Percentiles rank a stretch among this genome's conserved stretches.
These are phyloP conservation scores for Paralagenidium karlingii DNA, from an alignment of 352 stramenopile genomes.

Conservation along the genomic window DNA sequence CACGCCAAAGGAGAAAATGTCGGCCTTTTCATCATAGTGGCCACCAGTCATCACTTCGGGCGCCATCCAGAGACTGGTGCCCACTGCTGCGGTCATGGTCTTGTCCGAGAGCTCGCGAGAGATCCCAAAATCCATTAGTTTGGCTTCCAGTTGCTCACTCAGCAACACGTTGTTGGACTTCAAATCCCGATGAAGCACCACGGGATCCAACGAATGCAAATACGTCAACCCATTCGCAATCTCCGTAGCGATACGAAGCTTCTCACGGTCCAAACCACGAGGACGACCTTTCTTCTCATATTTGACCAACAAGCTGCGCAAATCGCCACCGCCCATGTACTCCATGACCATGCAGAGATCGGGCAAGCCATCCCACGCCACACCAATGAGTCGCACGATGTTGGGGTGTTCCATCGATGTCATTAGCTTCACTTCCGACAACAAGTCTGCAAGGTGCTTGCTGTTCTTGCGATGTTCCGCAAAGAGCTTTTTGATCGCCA, in stretches of 20 bases:
- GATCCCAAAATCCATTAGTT: conserved; percentile 46
- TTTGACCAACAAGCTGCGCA: conserved; percentile 26
- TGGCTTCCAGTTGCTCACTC: conserved; percentile 22
- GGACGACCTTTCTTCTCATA: conserved; percentile 16
- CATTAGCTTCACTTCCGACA: conserved; percentile 34
- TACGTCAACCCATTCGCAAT: conserved; percentile 52
- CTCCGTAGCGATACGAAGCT: conserved; percentile 40
- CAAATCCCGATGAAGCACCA: conserved; percentile 54
- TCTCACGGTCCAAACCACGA: conserved; percentile 26
- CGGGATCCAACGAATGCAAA: conserved; percentile 33
- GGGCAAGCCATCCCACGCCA: conserved; percentile 33
- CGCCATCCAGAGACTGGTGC: conserved; percentile 45
- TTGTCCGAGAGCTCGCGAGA: conserved; percentile 46
- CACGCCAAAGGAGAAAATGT: conserved; percentile 54
- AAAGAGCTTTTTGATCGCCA: conserved; percentile 54
- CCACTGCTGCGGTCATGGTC: conserved; percentile 49
- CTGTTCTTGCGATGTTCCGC: conserved; percentile 25
- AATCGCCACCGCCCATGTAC: conserved; percentile 42
- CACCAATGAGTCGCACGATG: conserved; percentile 46
- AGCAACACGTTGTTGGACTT: conserved; percentile 59
- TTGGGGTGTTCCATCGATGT: conserved; percentile 39
- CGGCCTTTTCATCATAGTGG: conserved; percentile 34
- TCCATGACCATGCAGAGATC: conserved; percentile 54
- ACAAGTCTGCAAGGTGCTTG: conserved; percentile 25
- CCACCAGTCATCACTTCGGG: conserved; percentile 42